Evolutionary conservation across 305 asterid species (phyloP).

Genomic region (Fraxinus floribunda): DNA sequence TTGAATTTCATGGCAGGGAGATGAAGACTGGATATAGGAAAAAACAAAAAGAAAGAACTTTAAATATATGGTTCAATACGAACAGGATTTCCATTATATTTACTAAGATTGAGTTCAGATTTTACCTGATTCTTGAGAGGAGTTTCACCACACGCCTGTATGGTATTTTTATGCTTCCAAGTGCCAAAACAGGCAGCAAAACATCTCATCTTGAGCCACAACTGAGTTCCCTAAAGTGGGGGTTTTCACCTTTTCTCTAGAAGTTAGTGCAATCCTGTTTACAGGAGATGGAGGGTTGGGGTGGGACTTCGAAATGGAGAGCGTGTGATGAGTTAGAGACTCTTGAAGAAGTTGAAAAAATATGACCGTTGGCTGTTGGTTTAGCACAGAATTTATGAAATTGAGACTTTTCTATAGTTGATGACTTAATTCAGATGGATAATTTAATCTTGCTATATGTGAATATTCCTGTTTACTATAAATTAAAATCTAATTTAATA

Average conservation of each 20-base stretch:
- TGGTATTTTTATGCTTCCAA: constrained; percentile 13
- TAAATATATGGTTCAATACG: too few species aligned
- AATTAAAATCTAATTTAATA: too few species aligned
- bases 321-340: not conserved
- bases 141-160: not conserved
- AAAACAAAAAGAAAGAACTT: not conserved
- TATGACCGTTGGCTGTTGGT: constrained; percentile 25
- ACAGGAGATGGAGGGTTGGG: not conserved
- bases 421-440: not conserved
- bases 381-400: constrained; percentile 19
- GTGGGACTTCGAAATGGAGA: not conserved
- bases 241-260: not conserved
- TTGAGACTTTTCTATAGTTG: not conserved
- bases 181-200: constrained; percentile 43
- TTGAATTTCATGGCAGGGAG: constrained; percentile 21
- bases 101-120: not conserved
- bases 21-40: constrained; percentile 23
- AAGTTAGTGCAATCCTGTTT: not conserved
- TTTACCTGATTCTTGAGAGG: constrained; percentile 3
- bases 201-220: constrained; percentile 40
- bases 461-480: too few species aligned
- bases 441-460: too few species aligned
- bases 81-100: not conserved
- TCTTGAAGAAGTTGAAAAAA: constrained; percentile 4
- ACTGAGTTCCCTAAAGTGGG: constrained; percentile 5